Conservation (phyloP, 2,329 filamentous ascomycete species). For the Trichoderma afroharzianum region DNA sequence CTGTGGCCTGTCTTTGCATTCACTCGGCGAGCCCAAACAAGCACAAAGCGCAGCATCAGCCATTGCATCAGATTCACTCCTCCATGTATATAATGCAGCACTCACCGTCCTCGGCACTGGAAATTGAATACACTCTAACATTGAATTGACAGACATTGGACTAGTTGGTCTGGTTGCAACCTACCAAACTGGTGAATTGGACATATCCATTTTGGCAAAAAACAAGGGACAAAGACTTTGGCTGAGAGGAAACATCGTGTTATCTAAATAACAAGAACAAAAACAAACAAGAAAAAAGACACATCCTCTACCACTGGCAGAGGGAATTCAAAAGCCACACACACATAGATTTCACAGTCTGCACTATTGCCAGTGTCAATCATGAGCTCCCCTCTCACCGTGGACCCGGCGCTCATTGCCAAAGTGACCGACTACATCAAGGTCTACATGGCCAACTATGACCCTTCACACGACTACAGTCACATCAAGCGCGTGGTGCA, state of each 20-base stretch:
- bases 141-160: neutral
- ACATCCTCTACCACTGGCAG: neutral
- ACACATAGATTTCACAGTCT: neutral
- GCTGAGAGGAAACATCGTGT: neutral
- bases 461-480: constrained; percentile 82
- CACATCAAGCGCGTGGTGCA: constrained; percentile 78
- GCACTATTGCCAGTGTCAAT: neutral
- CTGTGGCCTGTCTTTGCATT: too few species aligned
- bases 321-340: neutral
- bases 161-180: neutral
- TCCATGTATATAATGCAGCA: neutral
- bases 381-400: constrained; percentile 26
- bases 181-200: neutral
- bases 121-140: neutral
- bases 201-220: neutral
- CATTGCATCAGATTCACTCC: neutral
- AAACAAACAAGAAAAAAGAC: neutral
- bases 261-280: neutral
- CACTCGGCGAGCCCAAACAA: neutral
- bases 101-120: neutral
- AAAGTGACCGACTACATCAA: constrained; percentile 61
- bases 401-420: constrained; percentile 47
- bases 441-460: constrained; percentile 72
- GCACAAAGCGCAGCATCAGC: neutral
- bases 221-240: neutral